Base-by-base conservation (phyloP, 2,329 filamentous ascomycete species). In the Whalleya microplaca region DNA sequence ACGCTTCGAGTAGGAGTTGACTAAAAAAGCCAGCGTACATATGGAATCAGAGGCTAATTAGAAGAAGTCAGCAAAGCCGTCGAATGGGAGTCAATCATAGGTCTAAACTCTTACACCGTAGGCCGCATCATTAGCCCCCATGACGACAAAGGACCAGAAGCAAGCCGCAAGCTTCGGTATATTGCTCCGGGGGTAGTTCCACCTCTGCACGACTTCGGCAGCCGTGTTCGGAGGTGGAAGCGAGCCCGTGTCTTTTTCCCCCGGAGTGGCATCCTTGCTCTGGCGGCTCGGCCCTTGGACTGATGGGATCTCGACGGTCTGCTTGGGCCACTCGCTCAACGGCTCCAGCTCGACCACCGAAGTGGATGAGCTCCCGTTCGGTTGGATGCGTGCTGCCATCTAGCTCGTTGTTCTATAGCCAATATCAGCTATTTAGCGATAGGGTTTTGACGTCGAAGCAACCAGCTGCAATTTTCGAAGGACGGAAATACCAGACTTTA, bases 121-220 rank as follows among this genome's bases (percentile, higher is more conserved):
- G 10, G 81, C 81, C 2, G 81, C 78, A 69, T 85, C 83, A 52
- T 84, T 85, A 9, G 81, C 78, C 0, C 85, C 85, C 68, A 84
- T 80, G 1, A 84, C 78, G 4, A 84, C 65, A 57, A 88, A 83
- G 6, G 78, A 80, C 74, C 78, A 85, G 69, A 86, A 86, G 0
- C 81, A 79, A 0, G 84, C 77, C 1, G 75, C 71, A 1, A 84
- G 73, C 9, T 80, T 78, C 59, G 74, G 73, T 2, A 77, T 72
- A 55, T 84, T 86, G 2, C 70, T 69, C 12, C 71, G 76, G 45
- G 83, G 78, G 60, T 75, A 71, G 62, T 79, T 84, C 84, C 75
- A 82, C 57, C 71, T 75, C 66, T 82, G 68, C n/a, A 66, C 59
- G n/a, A 61, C 59, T n/a, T 66, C 63, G 7, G 59, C 20, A 8